Evolutionary conservation across 75 land plant genomes (phyloP), one percentile per base, ranked within the genome.

Genomic region (Cunninghamia lanceolata): DNA sequence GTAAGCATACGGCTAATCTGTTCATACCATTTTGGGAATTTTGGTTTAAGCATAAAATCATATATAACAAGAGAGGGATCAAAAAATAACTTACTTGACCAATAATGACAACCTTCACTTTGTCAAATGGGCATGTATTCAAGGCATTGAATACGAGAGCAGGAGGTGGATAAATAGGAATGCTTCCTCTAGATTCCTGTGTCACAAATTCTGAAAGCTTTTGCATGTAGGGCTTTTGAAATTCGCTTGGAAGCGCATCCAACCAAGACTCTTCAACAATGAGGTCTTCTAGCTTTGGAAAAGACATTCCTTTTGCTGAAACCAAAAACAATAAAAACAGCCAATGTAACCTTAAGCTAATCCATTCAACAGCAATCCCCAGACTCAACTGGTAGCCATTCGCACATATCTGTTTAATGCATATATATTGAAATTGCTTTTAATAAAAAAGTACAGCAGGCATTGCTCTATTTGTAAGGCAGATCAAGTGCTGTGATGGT

Each of bases 191-290:
- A 25, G 93, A 89, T 85, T 98, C 99, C 28, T 81, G 84, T 79
- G 84, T 89, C n/a, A 98, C 92, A 87, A 96, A 98, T 73, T 89
- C 87, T 42, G 88, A 90, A 11, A 98, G 92, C 34, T 83, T 95
- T 84, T 86, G 86, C n/a, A 93, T 90, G 84, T 98, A 98, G 3
- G 95, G 94, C 89, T 98, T 98, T 87, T 93, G 89, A 54, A 98
- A 73, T 88, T 98, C 99, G 9, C 91, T 94, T 4, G 88, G 86
- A 34, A 98, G 88, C 25, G 88, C 94, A 30, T 91, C 92, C 86
- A 91, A 76, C 99, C 99, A 98, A 19, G 94, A 89, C 83, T 87
- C 88, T 84, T 98, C 99, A 71, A 95, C 95, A 85, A 98, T 85
- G 30, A 98, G 94, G 81, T 94, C 92, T 84, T 89, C 91, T 84